These are phyloP conservation scores for Cladosporium phlei DNA, from an alignment of 2,329 filamentous ascomycete species.

Conservation along the genomic window DNA sequence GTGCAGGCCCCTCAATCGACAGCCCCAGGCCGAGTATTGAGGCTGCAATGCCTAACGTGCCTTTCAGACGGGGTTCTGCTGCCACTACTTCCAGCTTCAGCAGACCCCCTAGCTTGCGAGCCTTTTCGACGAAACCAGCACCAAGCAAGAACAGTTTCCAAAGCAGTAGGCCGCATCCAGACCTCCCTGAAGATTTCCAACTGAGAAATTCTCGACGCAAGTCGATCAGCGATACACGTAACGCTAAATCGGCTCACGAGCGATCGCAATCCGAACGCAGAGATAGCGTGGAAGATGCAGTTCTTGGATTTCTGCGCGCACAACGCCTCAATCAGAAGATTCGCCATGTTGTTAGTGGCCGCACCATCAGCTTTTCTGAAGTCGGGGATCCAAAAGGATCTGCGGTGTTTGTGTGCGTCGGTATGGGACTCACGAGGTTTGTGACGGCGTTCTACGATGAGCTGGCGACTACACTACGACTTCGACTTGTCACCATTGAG, in stretches of 20 bases:
- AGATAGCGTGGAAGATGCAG: conserved; percentile 84
- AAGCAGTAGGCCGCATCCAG: conserved; percentile 19
- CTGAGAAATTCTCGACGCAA: conserved; percentile 27
- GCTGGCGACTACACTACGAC: conserved; percentile 77
- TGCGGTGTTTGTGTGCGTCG: conserved; percentile 92
- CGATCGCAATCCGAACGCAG: conserved; percentile 49
- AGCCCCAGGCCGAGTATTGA: conserved; percentile 3
- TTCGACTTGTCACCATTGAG: conserved; percentile 89
- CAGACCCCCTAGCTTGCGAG: not conserved
- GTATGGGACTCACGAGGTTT: conserved; percentile 94
- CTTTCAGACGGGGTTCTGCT: conserved; percentile 7
- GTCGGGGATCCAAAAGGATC: conserved; percentile 89
- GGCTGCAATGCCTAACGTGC: conserved; percentile 9
- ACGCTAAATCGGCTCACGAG: conserved; percentile 56
- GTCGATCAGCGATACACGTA: conserved; percentile 29
- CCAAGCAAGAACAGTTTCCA: not conserved
- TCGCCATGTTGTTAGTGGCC: conserved; percentile 75
- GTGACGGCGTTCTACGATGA: conserved; percentile 98
- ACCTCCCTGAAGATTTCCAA: conserved; percentile 24
- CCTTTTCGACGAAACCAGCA: not conserved
- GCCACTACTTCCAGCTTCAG: not conserved
- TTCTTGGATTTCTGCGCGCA: conserved; percentile 77
- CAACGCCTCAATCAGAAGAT: conserved; percentile 85
- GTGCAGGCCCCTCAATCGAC: conserved; percentile 1
- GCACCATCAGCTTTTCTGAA: conserved; percentile 91